Evolutionary conservation across 2,329 filamentous ascomycete genomes (phyloP).

Genomic region (Fusarium phyllophilum): DNA sequence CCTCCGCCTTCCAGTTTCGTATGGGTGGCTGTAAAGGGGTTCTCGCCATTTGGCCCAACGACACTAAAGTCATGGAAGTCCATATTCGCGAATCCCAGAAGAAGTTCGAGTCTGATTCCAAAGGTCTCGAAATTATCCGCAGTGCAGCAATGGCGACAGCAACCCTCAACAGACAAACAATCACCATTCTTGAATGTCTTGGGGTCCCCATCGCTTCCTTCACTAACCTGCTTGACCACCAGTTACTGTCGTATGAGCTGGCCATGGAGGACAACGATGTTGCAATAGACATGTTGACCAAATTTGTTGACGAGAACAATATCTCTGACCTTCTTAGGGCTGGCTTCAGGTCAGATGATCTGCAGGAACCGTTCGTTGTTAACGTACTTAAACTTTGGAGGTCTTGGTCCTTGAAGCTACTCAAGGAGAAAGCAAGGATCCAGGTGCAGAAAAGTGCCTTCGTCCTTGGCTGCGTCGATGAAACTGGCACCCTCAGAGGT

Average conservation of each 20-base stretch:
- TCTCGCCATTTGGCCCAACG: conserved; percentile 77
- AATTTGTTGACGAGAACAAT: conserved; percentile 86
- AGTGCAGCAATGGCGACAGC: conserved; percentile 80
- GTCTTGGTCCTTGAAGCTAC: conserved; percentile 85
- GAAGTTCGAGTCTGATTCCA: conserved; percentile 80
- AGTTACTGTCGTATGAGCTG: conserved; percentile 73
- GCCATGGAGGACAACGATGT: conserved; percentile 73
- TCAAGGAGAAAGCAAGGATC: conserved; percentile 94
- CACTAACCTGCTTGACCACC: conserved; percentile 70
- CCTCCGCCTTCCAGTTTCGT: conserved; percentile 91
- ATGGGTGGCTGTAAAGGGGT: conserved; percentile 94
- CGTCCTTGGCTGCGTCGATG: conserved; percentile 88
- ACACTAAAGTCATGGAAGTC: conserved; percentile 73
- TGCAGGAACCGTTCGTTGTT: conserved; percentile 80
- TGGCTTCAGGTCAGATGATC: conserved; percentile 75
- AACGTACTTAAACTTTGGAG: conserved; percentile 86
- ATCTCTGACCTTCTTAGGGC: conserved; percentile 82
- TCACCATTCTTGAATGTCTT: conserved; percentile 82
- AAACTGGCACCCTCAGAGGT: conserved; percentile 79
- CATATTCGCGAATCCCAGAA: conserved; percentile 85
- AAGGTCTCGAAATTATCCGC: conserved; percentile 85
- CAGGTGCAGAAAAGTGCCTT: conserved; percentile 85
- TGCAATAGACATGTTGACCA: conserved; percentile 75
- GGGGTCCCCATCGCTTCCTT: conserved; percentile 78
- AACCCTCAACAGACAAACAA: conserved; percentile 89